Base-by-base conservation (phyloP, 177 flowering plant genomes). In the Vitis hybrid region DNA sequence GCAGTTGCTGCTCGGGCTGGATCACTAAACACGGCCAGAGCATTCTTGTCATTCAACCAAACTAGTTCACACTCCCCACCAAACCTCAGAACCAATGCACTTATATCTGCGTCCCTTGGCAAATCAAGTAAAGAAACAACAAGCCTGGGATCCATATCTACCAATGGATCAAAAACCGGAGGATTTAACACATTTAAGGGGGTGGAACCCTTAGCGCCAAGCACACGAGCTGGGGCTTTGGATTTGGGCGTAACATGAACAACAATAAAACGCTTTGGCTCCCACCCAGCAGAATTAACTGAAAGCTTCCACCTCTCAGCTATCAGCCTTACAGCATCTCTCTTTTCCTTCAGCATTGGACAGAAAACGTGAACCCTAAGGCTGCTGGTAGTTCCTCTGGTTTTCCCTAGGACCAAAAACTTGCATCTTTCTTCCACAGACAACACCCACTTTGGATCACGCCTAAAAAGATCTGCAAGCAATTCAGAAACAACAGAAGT, bases 41-140 rank as follows among this genome's bases (percentile, higher is more conserved):
- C 99, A 81, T 95, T 95, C 80, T 83, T 93, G 72, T 95, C 99
- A 72, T 93, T 92, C 80, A 93, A 74, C 99, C 99, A 95, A 19
- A 91, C 93, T n/a, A 95, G 78, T 69, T 95, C 97, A 69, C 99
- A 95, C 71, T 95, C 99, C 45, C 99, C 99, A 13, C 99, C 99
- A 80, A 95, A 95, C 76, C 99, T 88, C 79, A 95, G 68, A 13
- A 93, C 95, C 77, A 95, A 69, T 15, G 93, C 91, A 79, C 97
- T 95, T 48, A 95, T 84, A 69, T 93, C 93, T 23, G 97, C 86
- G 57, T 95, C 99, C 70, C 98, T 86, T 0, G 99, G 99, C 72
- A 95, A 74, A 77, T 95, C 99, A 18, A 92, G 72, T 39, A 95
- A 80, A 64, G 97, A 89, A 60, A 95, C 98, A 65, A 93, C 97